phyloP scores from a whole-genome alignment of 129 eudicot species.

The Solidago caesia region DNA sequence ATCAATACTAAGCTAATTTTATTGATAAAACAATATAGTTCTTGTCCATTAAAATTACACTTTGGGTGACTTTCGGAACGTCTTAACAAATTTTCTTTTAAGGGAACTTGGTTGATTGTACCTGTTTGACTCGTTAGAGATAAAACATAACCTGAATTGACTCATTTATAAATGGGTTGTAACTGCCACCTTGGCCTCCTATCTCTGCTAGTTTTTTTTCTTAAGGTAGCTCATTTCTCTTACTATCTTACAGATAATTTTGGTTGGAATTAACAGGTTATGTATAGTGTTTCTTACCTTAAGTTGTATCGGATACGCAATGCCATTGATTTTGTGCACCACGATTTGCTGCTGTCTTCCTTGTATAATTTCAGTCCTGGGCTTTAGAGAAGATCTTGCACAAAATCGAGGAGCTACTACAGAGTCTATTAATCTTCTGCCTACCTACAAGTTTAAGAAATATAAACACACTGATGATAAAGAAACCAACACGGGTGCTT shows the following conservation, averaged over 20 bases:
- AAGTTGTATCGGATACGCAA: slow-evolving; percentile 95
- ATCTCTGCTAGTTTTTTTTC: background rate
- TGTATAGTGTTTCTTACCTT: slow-evolving; percentile 92
- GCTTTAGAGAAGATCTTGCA: slow-evolving; percentile 83
- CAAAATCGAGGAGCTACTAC: slow-evolving; percentile 93
- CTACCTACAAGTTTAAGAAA: slow-evolving; percentile 86
- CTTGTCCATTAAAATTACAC: no score
- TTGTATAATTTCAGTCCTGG: slow-evolving; percentile 85
- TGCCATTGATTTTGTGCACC: slow-evolving; percentile 95
- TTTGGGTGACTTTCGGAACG: no score
- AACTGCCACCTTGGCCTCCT: slow-evolving; percentile 10
- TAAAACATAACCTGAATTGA: slow-evolving; percentile 6
- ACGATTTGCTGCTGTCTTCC: slow-evolving; percentile 99
- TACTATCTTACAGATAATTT: slow-evolving; percentile 1
- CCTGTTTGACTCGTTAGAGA: no score
- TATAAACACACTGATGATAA: slow-evolving; percentile 44
- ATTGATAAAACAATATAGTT: background rate
- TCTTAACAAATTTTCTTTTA: no score
- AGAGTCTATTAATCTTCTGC: slow-evolving; percentile 80
- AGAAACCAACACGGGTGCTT: slow-evolving; percentile 43
- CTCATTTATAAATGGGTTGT: background rate
- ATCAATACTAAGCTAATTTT: no score
- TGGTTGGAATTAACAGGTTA: slow-evolving; percentile 52
- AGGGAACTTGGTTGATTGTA: no score
- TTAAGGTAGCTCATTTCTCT: slow-evolving; percentile 4